Evolutionary conservation across 2,329 filamentous ascomycete species (phyloP).

Genomic region (Colletotrichum zoysiae): DNA sequence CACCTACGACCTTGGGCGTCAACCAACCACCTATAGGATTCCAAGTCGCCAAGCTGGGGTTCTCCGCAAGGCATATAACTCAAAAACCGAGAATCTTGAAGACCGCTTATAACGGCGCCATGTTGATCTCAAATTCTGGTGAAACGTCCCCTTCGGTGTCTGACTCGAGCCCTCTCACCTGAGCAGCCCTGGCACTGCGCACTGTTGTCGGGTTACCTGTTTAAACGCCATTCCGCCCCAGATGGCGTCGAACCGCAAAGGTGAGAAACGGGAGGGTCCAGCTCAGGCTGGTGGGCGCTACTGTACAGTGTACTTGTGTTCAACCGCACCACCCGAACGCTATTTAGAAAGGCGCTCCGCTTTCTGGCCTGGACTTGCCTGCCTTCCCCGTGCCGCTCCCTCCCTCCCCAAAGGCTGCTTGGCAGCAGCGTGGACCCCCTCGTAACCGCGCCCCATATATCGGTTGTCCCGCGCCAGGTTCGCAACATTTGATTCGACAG

Average conservation of each 20-base stretch:
- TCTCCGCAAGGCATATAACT: not conserved
- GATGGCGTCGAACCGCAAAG: conserved; percentile 14
- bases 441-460: conserved; percentile 7
- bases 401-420: not conserved
- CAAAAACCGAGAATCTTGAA: not conserved
- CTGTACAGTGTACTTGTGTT: conserved; percentile 5
- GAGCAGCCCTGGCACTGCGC: not conserved
- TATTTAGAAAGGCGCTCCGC: not conserved
- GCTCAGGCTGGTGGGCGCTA: conserved; percentile 8
- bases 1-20: not conserved
- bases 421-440: conserved; percentile 14
- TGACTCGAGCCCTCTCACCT: conserved; percentile 7
- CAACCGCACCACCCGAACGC: conserved; percentile 5
- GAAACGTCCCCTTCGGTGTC: conserved; percentile 6
- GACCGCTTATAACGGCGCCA: not conserved
- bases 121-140: not conserved
- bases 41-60: not conserved
- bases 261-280: conserved; percentile 5
- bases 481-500: conserved; percentile 25
- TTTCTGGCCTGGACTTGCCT: not conserved
- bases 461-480: not conserved
- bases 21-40: conserved; percentile 1
- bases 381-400: not conserved
- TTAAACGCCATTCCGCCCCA: conserved; percentile 19
- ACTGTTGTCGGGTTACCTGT: conserved; percentile 8